phyloP scores from a whole-genome alignment of 495 filamentous ascomycete species.

The Penicillium atrosanguineum region DNA sequence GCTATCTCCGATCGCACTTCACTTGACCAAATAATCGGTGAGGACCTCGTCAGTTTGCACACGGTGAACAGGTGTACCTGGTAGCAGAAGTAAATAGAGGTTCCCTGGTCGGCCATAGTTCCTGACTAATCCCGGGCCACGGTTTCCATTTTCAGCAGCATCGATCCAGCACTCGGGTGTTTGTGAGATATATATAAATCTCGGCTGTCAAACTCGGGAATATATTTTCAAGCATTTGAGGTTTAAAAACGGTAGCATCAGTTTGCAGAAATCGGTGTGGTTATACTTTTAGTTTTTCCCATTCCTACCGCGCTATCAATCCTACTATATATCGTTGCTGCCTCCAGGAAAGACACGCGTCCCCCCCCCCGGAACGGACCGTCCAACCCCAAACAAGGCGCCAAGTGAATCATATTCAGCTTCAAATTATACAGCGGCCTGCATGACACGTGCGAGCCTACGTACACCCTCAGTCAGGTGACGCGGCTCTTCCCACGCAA shows the following conservation, averaged over 20 bases:
- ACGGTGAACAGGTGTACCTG: not conserved
- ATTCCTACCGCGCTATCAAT: not conserved
- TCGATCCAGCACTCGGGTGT: not conserved
- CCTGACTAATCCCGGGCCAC: not conserved
- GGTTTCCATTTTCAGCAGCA: not conserved
- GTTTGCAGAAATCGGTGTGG: too few relatives aligned
- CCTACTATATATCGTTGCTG: not conserved
- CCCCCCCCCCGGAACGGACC: not conserved
- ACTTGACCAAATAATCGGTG: not conserved
- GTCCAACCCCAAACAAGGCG: not conserved
- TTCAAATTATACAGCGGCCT: not conserved
- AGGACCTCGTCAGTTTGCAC: not conserved
- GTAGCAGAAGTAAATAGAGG: not conserved
- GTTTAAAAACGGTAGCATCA: too few relatives aligned
- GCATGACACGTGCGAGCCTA: constrained; percentile 50
- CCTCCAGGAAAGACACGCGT: not conserved
- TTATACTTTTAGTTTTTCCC: not conserved
- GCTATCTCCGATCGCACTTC: not conserved
- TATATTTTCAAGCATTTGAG: not conserved
- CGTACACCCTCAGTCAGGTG: constrained; percentile 64
- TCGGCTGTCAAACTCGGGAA: not conserved
- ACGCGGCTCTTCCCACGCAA: constrained; percentile 72
- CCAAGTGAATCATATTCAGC: not conserved
- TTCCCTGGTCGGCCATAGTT: not conserved
- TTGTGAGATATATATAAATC: not conserved